Evolutionary conservation across 176 grass and related monocot genomes (phyloP), one percentile per base, ranked within the genome.

Genomic region (Musa itinerans): DNA sequence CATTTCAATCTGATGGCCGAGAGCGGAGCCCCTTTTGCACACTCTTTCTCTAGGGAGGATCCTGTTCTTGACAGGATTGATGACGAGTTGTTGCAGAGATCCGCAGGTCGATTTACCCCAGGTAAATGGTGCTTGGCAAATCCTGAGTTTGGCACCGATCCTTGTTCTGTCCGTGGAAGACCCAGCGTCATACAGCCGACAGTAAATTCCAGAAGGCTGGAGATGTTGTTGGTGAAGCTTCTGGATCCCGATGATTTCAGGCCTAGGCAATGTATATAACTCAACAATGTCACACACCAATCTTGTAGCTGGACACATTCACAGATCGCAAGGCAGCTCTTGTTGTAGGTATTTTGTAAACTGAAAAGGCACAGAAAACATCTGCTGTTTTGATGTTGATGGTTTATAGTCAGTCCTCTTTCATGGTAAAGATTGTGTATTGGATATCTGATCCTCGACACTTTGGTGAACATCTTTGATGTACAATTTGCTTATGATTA

Each of bases 231-330:
- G 62, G 64, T 89, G 76, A 86, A 83, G 78, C 90, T 91, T 79
- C 83, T 99, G 68, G 84, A 89, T 76, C 80, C 84, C 77, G 88
- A 86, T 67, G 92, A 89, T 57, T 99, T 99, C 84, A 91, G 95
- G 77, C 80, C 86, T 80, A 99, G 83, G 83, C 95, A 99, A 72
- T 99, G 95, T 97, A 90, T 84, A 97, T 97, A 90, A 82, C 65
- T 71, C 20, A 58, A 29, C 5, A 57, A 2, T 6, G 20, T 62
- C 57, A 56, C 15, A 74, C 53, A 74, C 21, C 0, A 74, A 74
- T 2, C 3, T 29, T 74, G 53, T 74, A 74, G 53, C 55, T 6
- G n/a, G 9, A 15, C 26, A 25, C 25, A 16, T 68, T 22, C 25
- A 43, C 34, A 43, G 34, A 43, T 43, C 21, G 1, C 65, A 68